phyloP scores from a whole-genome alignment of 768 basidiomycete genomes.

The Rhizopogon vesiculosus region DNA sequence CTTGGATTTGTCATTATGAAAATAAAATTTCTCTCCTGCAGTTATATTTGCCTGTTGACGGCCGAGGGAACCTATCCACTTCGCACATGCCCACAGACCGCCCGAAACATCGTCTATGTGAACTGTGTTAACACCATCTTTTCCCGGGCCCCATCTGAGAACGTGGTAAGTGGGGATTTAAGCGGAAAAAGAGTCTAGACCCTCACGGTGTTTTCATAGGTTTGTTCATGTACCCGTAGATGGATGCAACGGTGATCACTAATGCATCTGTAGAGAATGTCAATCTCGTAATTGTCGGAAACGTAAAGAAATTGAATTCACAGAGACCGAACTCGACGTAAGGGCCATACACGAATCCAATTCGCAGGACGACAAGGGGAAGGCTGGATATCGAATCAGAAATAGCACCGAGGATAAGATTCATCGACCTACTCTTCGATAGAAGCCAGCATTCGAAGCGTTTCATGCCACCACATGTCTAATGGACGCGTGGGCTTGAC shows the following conservation, averaged over 20 bases:
- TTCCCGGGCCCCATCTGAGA: conserved; percentile 74
- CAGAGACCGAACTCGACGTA: conserved; percentile 69
- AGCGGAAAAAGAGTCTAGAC: conserved; percentile 1
- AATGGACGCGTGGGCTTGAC: conserved; percentile 64
- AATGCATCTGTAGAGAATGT: conserved; percentile 47
- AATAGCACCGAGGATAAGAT: neutral
- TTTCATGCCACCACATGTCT: conserved; percentile 90
- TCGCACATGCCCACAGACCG: conserved; percentile 68
- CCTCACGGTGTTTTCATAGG: conserved; percentile 82
- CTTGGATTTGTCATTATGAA: conserved; percentile 67
- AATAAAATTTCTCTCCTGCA: conserved; percentile 64
- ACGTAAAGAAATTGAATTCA: conserved; percentile 22
- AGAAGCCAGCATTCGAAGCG: conserved; percentile 65
- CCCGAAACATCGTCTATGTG: conserved; percentile 80
- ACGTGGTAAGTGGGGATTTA: conserved; percentile 6
- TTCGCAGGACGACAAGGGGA: conserved; percentile 74
- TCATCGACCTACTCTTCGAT: conserved; percentile 56
- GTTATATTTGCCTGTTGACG: conserved; percentile 56
- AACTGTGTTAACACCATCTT: conserved; percentile 68
- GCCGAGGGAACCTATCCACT: conserved; percentile 67
- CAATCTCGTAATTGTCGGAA: conserved; percentile 10
- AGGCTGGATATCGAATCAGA: conserved; percentile 41
- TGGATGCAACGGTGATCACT: conserved; percentile 68
- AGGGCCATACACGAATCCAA: conserved; percentile 77
- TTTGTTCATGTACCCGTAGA: conserved; percentile 79